Percentiles rank a stretch among this genome's conserved stretches.
Evolutionary conservation across 768 basidiomycete species (phyloP).

Genomic region (Amanita pallidorosea): DNA sequence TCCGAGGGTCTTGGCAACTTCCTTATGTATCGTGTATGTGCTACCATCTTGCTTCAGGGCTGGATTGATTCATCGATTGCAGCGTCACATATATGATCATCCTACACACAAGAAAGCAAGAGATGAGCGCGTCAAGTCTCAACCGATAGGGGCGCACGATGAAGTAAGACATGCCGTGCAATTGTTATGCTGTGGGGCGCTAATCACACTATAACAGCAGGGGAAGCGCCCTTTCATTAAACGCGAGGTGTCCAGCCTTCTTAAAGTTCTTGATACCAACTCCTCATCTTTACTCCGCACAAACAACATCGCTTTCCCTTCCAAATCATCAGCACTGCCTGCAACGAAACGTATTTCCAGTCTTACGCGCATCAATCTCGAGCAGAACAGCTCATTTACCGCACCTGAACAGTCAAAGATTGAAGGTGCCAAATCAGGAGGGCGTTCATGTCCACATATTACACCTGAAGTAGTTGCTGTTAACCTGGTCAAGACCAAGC

Average conservation of each 20-base stretch:
- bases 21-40: conserved; percentile 32
- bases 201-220: conserved; percentile 1
- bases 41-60: background rate
- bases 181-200: background rate
- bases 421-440: background rate
- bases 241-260: conserved; percentile 3
- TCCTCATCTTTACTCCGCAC: background rate
- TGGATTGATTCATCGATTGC: conserved; percentile 2
- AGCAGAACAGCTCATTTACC: background rate
- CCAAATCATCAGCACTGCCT: background rate
- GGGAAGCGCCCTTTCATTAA: conserved; percentile 1
- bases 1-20: conserved; percentile 35
- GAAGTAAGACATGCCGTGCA: conserved; percentile 3
- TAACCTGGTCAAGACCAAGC: background rate
- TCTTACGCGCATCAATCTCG: background rate
- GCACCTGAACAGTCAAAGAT: background rate
- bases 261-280: conserved; percentile 6
- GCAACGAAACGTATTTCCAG: background rate
- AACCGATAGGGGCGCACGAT: conserved; percentile 4
- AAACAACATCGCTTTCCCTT: background rate
- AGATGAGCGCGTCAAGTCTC: conserved; percentile 14
- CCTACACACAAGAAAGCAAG: conserved; percentile 17
- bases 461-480: background rate
- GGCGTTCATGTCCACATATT: background rate
- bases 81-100: conserved; percentile 21